Base-by-base conservation (phyloP, 179 eudicot species). In the Corrigiola litoralis region DNA sequence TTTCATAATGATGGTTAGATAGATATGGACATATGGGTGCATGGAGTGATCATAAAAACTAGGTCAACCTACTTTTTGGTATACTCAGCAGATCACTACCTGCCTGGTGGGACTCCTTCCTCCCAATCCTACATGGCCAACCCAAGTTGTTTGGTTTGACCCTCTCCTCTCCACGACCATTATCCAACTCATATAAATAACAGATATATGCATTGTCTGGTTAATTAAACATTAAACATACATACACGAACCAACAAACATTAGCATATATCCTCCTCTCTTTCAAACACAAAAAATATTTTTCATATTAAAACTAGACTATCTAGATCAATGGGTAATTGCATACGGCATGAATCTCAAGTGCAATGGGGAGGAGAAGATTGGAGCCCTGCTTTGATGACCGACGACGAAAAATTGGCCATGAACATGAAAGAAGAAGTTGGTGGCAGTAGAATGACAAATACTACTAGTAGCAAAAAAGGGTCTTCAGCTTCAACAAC, bases 281-380 rank as follows among this genome's bases (percentile, higher is more conserved):
- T 40, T 12, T n/a, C 44, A 6, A 40, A 40, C 44, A 40, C 14
- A 40, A n/a, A 40, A 40, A 10, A 40, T 40, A 1, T 10, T 1
- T 3, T 37, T n/a, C 37, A 8, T 40, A 40, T n/a, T 40, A 8
- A 14, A 40, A 40, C 44, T 16, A 11, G 31, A 27, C 16, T n/a
- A 28, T 13, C 3, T 23, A 65, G 5, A 4, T 1, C 37, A 0
- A 83, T 80, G 87, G 87, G 87, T 16, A 83, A 83, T 42, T 82
- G 86, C 67, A 51, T 83, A 21, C 70, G 47, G 17, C 74, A 68
- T 70, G 73, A 73, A 66, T 73, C 81, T 0, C 17, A 70, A 52
- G 52, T 46, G 40, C 55, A 69, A 32, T 81, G 85, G 83, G 85
- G 83, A 32, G 85, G 85, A 6, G 85, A 81, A 2, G 82, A 79